phyloP scores from a whole-genome alignment of 2,329 filamentous ascomycete species.

The Phoma sp. region DNA sequence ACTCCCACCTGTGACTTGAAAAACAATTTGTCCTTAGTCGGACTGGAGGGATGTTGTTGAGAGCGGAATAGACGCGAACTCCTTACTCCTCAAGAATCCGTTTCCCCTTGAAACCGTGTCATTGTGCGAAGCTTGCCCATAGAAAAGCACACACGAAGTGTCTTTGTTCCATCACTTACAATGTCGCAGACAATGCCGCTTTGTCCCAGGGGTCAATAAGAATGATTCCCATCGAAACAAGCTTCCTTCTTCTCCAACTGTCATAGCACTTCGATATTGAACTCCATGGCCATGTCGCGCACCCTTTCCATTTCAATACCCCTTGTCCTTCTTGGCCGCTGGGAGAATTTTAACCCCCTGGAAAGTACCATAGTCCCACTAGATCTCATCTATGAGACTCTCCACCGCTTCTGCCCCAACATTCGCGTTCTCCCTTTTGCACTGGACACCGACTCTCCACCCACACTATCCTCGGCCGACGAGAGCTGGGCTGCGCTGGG shows the following conservation, averaged over 20 bases:
- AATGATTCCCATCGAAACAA: too few relatives aligned
- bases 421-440: constrained; percentile 1
- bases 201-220: too few relatives aligned
- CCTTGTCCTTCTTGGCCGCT: constrained; percentile 16
- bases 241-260: too few relatives aligned
- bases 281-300: background rate
- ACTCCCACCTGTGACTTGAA: background rate
- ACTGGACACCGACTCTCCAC: background rate
- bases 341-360: background rate
- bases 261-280: background rate
- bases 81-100: background rate
- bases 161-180: background rate
- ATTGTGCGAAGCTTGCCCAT: background rate
- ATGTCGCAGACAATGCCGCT: background rate
- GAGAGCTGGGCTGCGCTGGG: background rate
- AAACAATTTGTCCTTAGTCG: background rate
- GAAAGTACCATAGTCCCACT: background rate
- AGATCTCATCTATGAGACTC: background rate
- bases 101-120: background rate
- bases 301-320: constrained; percentile 12
- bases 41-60: background rate
- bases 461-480: background rate
- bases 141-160: background rate
- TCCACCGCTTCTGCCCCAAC: constrained; percentile 1
- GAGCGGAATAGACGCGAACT: constrained; percentile 5